phyloP scores from a whole-genome alignment of 495 filamentous ascomycete species.

The Daldinia childiae region DNA sequence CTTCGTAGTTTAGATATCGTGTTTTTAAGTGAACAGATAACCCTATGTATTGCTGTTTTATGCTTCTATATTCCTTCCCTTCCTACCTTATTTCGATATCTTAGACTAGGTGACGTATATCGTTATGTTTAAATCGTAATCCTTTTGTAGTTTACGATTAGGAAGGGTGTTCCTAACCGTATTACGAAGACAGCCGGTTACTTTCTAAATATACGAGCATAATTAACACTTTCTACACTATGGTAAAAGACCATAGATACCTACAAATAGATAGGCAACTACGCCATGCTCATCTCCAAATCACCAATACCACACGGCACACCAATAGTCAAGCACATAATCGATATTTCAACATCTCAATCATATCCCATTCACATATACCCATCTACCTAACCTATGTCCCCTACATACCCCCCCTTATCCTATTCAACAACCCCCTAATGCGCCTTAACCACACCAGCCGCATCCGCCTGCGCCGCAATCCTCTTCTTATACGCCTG shows the following conservation, averaged over 20 bases:
- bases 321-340: neutral
- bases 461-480: slow-evolving; percentile 83
- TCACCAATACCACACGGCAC: neutral
- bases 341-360: neutral
- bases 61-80: too few relatives aligned
- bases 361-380: slow-evolving; percentile 5
- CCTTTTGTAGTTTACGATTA: too few relatives aligned
- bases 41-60: too few relatives aligned
- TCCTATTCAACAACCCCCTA: slow-evolving; percentile 23
- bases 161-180: too few relatives aligned
- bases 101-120: too few relatives aligned
- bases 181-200: too few relatives aligned
- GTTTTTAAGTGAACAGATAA: too few relatives aligned
- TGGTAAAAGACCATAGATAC: neutral
- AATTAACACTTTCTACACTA: too few relatives aligned
- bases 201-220: too few relatives aligned
- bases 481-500: slow-evolving; percentile 99
- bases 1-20: too few relatives aligned
- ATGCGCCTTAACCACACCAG: slow-evolving; percentile 78
- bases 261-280: neutral
- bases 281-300: neutral
- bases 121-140: too few relatives aligned
- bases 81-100: too few relatives aligned
- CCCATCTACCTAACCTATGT: neutral
- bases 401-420: neutral